Percentiles rank a stretch among this genome's conserved stretches.
Conservation (phyloP, 192 early-diverging fungal genomes). For the Coemansia sp. region DNA sequence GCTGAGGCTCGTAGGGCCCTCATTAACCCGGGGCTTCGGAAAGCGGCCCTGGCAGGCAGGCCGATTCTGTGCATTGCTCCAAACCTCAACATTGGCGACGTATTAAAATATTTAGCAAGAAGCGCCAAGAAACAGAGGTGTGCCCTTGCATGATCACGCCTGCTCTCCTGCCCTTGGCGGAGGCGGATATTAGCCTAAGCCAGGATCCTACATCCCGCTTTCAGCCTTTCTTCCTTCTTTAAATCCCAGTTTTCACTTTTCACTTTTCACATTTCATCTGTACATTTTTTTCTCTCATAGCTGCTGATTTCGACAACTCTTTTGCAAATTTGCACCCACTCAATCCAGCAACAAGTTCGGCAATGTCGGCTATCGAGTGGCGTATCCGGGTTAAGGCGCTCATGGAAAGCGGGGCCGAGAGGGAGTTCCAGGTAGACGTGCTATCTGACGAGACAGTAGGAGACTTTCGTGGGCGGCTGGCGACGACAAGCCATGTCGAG, state of each 20-base stretch:
- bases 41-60: not conserved
- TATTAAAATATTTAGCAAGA: not conserved
- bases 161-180: no score
- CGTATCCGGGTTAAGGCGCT: constrained; percentile 43
- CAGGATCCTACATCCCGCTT: no score
- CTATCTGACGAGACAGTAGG: constrained; percentile 35
- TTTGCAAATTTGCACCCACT: not conserved
- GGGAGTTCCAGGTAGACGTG: constrained; percentile 17
- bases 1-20: not conserved
- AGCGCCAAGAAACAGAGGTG: not conserved
- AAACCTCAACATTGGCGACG: not conserved
- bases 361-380: constrained; percentile 20
- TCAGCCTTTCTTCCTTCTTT: no score
- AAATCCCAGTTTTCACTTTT: not conserved
- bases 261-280: no score
- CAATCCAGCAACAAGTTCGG: not conserved
- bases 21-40: not conserved
- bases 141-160: not conserved
- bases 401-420: constrained; percentile 36
- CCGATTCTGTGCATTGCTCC: not conserved
- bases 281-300: not conserved
- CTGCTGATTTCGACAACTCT: not conserved
- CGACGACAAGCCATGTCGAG: constrained; percentile 34
- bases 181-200: no score
- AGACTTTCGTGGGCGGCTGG: constrained; percentile 28